Evolutionary conservation across 306 rosid species (phyloP), one percentile per base, ranked within the genome.

Genomic region (Erythrophleum fordii): DNA sequence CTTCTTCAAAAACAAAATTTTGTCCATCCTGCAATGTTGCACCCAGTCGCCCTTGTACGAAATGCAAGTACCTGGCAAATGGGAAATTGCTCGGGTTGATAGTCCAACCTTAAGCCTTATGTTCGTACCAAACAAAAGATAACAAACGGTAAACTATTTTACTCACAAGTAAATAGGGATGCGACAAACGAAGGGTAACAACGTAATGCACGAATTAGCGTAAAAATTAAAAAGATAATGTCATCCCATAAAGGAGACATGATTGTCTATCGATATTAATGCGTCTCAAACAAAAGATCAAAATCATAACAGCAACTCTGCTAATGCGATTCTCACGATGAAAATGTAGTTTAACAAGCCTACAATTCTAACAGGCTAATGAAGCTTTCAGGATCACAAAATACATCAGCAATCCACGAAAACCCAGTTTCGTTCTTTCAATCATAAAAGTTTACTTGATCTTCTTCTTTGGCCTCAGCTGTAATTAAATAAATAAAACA

Each of bases 391-490:
- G 20, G 73, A 42, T 42, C 53, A 25, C 51, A 66, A 66, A n/a
- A 66, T 11, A 39, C 18, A n/a, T 39, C 17, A 66, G 17, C 72
- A 68, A 68, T 41, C 73, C 73, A 68, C 5, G 11, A 22, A 11
- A 25, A 42, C 5, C 45, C 34, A 22, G 52, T 14, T 67, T 20
- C n/a, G 35, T 41, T 41, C 51, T 68, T 17, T 12, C 53, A 68
- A 42, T 22, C 35, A 8, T 42, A 23, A 22, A 39, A 68, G 73
- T 23, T 42, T 42, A 68, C 73, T 68, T 68, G 73, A 68, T 68
- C 52, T 68, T 68, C 73, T 68, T 68, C 73, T 68, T 68, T 11
- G 73, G 73, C 73, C 73, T 68, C 53, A 68, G 53, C 73, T 68
- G 35, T 23, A 11, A 68, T 41, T 11, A 22, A 42, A 68, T 17